Base-by-base conservation (phyloP, 2,329 filamentous ascomycete species). In the Colletotrichum destructivum region DNA sequence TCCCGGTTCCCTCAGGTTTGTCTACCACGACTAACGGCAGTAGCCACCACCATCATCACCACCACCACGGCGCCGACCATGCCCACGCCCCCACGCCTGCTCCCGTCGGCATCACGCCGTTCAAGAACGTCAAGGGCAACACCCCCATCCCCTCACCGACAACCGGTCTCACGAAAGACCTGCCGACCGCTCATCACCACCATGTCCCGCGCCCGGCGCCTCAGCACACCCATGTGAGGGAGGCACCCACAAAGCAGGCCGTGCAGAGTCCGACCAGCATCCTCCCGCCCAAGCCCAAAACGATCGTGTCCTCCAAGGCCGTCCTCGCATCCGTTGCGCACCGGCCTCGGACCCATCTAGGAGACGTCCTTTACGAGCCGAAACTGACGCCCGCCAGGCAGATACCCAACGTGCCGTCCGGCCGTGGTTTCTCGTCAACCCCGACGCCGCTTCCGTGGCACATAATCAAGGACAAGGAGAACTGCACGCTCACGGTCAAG, bases 401-500 rank as follows among this genome's bases (percentile, higher is more conserved):
- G 15, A 80, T 87, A 13, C 83, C 82, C 2, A 82, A 80, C 11
- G 78, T 75, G 1, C 79, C 82, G 13, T 81, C 81, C 0, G 81
- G 82, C 57, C 81, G 84, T 16, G 83, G 85, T 5, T 88, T 84
- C 75, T 79, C 83, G 6, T 88, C 88, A 0, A 90, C 85, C 2
- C 94, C 93, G 0, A 91, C 88, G 64, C 93, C 93, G 0, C 85
- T 98, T 1, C 96, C 96, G 0, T 89, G 90, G 72, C 94, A 96
- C 51, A 84, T 87, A 75, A 90, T 91, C 66, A 84, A 92, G 74
- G 91, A 89, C 55, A 93, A 94, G 71, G 92, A 95, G 75, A 98
- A 98, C 77, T 97, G 94, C 79, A 97, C 94, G 0, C 90, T 97
- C 74, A 98, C 94, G 0, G 88, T 99, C 72, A 94, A 96, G 76